phyloP scores from a whole-genome alignment of 768 basidiomycete genomes.

The Rhizopogon sp. region DNA sequence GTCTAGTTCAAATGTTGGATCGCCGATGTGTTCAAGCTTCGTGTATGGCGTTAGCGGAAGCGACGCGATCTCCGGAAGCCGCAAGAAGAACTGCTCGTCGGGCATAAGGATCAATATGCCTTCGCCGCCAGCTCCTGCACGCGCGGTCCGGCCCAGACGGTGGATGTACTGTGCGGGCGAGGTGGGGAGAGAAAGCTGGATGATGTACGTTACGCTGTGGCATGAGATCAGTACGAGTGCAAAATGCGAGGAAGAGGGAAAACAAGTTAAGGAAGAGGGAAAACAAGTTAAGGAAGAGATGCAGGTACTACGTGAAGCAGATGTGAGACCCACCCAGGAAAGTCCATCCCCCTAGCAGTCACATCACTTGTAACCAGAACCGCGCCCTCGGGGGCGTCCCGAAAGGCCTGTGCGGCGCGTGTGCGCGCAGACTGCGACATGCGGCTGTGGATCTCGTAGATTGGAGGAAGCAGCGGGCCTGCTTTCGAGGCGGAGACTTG shows the following conservation, averaged over 20 bases:
- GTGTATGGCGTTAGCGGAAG: slow-evolving; percentile 35
- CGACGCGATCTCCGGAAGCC: slow-evolving; percentile 29
- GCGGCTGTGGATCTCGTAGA: slow-evolving; percentile 55
- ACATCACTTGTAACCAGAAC: slow-evolving; percentile 53
- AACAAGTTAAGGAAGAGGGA: background rate
- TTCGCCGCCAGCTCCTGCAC: slow-evolving; percentile 61
- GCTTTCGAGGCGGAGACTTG: slow-evolving; percentile 13
- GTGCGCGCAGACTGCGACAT: slow-evolving; percentile 45
- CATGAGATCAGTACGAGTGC: background rate
- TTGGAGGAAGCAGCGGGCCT: slow-evolving; percentile 28
- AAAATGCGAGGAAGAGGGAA: background rate
- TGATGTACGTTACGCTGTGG: slow-evolving; percentile 48
- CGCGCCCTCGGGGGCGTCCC: slow-evolving; percentile 32
- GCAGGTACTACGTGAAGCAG: background rate
- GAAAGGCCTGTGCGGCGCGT: slow-evolving; percentile 47
- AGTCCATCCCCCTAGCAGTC: slow-evolving; percentile 64
- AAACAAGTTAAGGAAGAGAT: background rate
- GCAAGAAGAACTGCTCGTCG: slow-evolving; percentile 46
- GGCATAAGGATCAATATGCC: slow-evolving; percentile 53
- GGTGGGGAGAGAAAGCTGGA: slow-evolving; percentile 63
- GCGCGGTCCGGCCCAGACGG: slow-evolving; percentile 72
- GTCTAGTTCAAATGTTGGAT: slow-evolving; percentile 22
- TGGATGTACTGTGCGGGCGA: slow-evolving; percentile 77
- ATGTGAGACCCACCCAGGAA: slow-evolving; percentile 41
- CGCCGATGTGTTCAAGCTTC: slow-evolving; percentile 21